Percentiles rank a stretch among this genome's conserved stretches.
Evolutionary conservation across 2,329 filamentous ascomycete species (phyloP).

Genomic region (Davidsoniella virescens): DNA sequence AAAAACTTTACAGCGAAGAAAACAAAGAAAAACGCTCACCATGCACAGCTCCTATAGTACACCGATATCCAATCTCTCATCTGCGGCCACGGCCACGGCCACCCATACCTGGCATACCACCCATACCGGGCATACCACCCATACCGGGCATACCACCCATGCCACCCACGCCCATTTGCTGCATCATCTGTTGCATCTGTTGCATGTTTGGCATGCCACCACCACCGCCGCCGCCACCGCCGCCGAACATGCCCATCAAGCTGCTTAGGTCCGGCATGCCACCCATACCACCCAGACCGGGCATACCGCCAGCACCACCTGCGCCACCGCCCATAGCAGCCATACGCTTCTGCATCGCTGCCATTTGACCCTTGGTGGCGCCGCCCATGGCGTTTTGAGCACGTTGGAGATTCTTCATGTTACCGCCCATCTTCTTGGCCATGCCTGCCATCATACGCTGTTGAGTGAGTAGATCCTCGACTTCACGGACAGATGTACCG

Average conservation of each 20-base stretch:
- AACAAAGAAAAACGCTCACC: background rate
- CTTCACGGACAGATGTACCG: slow-evolving; percentile 78
- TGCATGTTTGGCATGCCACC: slow-evolving; percentile 58
- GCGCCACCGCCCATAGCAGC: slow-evolving; percentile 78
- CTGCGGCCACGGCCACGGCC: slow-evolving; percentile 14
- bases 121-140: slow-evolving; percentile 20
- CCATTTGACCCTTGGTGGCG: slow-evolving; percentile 79
- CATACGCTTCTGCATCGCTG: slow-evolving; percentile 96
- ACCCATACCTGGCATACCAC: slow-evolving; percentile 15
- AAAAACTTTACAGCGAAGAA: background rate
- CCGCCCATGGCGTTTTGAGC: slow-evolving; percentile 84
- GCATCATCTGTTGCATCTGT: slow-evolving; percentile 70
- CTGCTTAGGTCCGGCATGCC: slow-evolving; percentile 54
- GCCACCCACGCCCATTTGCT: slow-evolving; percentile 39
- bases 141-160: slow-evolving; percentile 25
- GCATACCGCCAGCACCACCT: slow-evolving; percentile 18
- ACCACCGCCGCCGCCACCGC: slow-evolving; percentile 33
- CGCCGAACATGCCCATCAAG: slow-evolving; percentile 82
- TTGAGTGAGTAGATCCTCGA: slow-evolving; percentile 93
- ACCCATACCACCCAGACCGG: slow-evolving; percentile 57
- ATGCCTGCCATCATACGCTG: slow-evolving; percentile 98
- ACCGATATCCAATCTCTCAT: background rate
- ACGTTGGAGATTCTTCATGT: slow-evolving; percentile 94
- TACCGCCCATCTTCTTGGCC: slow-evolving; percentile 97
- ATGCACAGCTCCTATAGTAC: background rate